Conservation (phyloP, 2,329 filamentous ascomycete species). For the Bipolaris sorokiniana region DNA sequence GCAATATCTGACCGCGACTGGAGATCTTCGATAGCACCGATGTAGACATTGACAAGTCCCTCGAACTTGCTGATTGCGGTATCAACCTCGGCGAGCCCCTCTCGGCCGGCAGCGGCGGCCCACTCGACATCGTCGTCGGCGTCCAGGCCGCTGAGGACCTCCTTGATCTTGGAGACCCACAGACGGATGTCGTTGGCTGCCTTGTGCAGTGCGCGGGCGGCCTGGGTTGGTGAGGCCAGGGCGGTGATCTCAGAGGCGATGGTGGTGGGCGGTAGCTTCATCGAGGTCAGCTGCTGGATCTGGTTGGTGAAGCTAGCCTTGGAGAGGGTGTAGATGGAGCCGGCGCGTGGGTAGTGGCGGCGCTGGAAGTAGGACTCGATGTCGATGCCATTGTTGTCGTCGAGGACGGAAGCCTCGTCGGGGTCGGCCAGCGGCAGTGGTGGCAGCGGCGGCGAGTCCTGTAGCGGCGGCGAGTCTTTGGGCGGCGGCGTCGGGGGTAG, state of each 20-base stretch:
- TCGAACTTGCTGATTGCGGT: conserved; percentile 82
- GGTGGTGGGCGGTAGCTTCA: conserved; percentile 85
- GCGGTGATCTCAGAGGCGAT: conserved; percentile 82
- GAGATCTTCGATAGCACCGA: conserved; percentile 89
- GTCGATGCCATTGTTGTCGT: conserved; percentile 53
- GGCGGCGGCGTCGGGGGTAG: conserved; percentile 12
- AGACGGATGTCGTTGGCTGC: conserved; percentile 90
- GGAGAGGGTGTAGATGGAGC: conserved; percentile 92
- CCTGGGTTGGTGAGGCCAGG: conserved; percentile 84
- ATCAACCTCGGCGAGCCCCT: conserved; percentile 73
- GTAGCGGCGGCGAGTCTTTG: conserved; percentile 15
- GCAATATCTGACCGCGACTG: conserved; percentile 79
- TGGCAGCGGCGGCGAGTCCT: conserved; percentile 29
- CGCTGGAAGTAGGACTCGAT: conserved; percentile 70
- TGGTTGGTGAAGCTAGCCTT: conserved; percentile 92
- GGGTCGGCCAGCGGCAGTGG: conserved; percentile 45
- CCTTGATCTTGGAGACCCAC: conserved; percentile 92
- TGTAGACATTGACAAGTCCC: conserved; percentile 87
- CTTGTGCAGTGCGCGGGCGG: conserved; percentile 80
- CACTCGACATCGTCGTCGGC: conserved; percentile 98
- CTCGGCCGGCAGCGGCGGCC: conserved; percentile 85
- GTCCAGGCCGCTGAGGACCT: conserved; percentile 86
- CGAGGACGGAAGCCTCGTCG: conserved; percentile 41
- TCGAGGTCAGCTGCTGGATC: conserved; percentile 86
- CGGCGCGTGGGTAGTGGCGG: conserved; percentile 64